phyloP scores from a whole-genome alignment of 805 yeast species.

The Wickerhamomyces hampshirensis region DNA sequence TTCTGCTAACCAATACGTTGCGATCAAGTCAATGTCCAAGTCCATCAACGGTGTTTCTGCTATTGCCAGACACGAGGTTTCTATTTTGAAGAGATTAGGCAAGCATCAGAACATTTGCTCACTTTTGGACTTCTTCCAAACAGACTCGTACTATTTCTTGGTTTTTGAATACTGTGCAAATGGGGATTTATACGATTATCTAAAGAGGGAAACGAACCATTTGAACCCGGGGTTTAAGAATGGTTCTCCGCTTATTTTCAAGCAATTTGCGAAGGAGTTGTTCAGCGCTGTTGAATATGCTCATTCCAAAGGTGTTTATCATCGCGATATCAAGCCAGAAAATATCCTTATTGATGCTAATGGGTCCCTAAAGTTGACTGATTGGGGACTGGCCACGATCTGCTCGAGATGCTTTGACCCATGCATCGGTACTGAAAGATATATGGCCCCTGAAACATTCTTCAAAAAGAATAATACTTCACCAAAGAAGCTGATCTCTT shows the following conservation, averaged over 20 bases:
- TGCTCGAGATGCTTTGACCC: constrained; percentile 27
- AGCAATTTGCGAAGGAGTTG: constrained; percentile 43
- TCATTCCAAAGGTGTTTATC: constrained; percentile 57
- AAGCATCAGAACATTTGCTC: constrained; percentile 51
- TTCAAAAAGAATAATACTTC: constrained; percentile 29
- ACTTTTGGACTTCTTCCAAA: constrained; percentile 52
- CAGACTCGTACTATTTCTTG: constrained; percentile 44
- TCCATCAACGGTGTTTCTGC: constrained; percentile 33
- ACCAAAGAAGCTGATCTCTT: constrained; percentile 24
- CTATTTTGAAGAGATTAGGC: constrained; percentile 27
- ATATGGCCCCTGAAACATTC: constrained; percentile 89
- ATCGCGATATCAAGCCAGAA: constrained; percentile 73
- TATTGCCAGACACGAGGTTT: constrained; percentile 53
- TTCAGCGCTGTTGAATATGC: constrained; percentile 46
- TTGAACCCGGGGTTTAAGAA: constrained; percentile 12
- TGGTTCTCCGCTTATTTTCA: constrained; percentile 23
- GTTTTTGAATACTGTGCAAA: constrained; percentile 62
- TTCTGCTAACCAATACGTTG: constrained; percentile 33
- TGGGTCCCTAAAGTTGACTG: constrained; percentile 59
- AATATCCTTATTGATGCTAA: constrained; percentile 49
- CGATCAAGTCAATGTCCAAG: constrained; percentile 51
- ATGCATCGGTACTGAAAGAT: constrained; percentile 74
- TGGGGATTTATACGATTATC: constrained; percentile 63
- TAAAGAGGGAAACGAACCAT: constrained; percentile 24
- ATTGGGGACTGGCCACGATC: constrained; percentile 65